These are phyloP conservation scores for Hortiboletus campestris DNA, from an alignment of 768 basidiomycete species.

Conservation along the genomic window DNA sequence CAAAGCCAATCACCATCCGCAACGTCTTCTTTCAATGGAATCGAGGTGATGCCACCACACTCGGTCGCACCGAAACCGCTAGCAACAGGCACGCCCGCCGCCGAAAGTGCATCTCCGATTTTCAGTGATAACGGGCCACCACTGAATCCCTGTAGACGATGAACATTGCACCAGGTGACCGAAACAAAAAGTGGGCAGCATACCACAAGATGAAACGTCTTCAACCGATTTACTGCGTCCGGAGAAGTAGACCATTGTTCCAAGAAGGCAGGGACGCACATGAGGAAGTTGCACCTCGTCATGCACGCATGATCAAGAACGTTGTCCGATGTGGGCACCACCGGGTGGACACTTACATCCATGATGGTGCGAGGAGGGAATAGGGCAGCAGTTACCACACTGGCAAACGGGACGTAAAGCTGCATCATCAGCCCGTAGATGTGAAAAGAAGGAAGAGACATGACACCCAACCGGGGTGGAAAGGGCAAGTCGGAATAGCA, in stretches of 20 bases:
- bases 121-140: slow-evolving; percentile 14
- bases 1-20: slow-evolving; percentile 16
- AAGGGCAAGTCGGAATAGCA: neutral
- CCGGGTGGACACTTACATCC: slow-evolving; percentile 4
- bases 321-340: slow-evolving; percentile 17
- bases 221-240: neutral
- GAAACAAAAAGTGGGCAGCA: neutral
- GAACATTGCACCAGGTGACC: neutral
- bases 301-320: slow-evolving; percentile 12
- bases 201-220: slow-evolving; percentile 1
- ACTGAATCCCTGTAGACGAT: neutral
- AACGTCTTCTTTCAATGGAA: slow-evolving; percentile 8
- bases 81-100: slow-evolving; percentile 12
- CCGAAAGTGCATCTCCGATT: slow-evolving; percentile 12
- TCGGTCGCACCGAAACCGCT: slow-evolving; percentile 22
- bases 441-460: slow-evolving; percentile 42
- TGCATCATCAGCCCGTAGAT: slow-evolving; percentile 34
- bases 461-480: slow-evolving; percentile 19
- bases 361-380: slow-evolving; percentile 29
- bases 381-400: slow-evolving; percentile 24
- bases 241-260: slow-evolving; percentile 15
- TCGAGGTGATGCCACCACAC: slow-evolving; percentile 6
- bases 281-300: slow-evolving; percentile 7
- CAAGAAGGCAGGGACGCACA: slow-evolving; percentile 20
- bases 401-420: slow-evolving; percentile 32